Conservation (phyloP, 305 asterid species). For the Solanum chacoense region DNA sequence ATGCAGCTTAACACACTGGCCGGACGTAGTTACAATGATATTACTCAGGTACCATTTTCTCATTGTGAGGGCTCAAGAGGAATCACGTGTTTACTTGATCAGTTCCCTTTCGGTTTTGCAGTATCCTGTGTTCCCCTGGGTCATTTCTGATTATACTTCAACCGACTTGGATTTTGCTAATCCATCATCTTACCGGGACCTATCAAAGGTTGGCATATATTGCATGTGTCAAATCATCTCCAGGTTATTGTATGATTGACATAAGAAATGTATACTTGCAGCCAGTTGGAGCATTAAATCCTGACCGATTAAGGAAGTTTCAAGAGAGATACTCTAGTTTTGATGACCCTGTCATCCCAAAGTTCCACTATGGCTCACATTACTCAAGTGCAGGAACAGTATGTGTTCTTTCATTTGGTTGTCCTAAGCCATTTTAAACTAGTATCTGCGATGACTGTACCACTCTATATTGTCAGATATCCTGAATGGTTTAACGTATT, state of each 20-base stretch:
- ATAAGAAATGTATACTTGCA: constrained; percentile 25
- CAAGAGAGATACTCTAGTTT: constrained; percentile 95
- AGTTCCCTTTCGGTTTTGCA: constrained; percentile 31
- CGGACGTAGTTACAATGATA: constrained; percentile 96
- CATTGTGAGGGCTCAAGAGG: background rate
- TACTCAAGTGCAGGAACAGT: constrained; percentile 99
- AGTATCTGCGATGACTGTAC: background rate
- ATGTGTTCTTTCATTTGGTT: constrained; percentile 16
- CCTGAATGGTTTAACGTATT: background rate
- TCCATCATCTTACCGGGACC: constrained; percentile 91
- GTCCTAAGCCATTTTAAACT: background rate
- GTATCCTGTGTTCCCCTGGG: constrained; percentile 99
- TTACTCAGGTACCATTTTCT: constrained; percentile 64
- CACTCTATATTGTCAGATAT: background rate
- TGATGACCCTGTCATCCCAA: constrained; percentile 90
- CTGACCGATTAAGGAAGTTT: constrained; percentile 71
- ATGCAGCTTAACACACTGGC: constrained; percentile 99
- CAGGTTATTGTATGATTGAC: constrained; percentile 17
- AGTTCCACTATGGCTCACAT: constrained; percentile 97
- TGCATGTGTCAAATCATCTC: constrained; percentile 2
- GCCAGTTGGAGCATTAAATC: constrained; percentile 95
- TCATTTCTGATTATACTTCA: constrained; percentile 88
- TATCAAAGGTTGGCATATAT: constrained; percentile 63
- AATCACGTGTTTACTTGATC: background rate
- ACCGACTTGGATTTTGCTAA: constrained; percentile 62